Conservation (phyloP, 495 filamentous ascomycete genomes). For the Xylaria curta region DNA sequence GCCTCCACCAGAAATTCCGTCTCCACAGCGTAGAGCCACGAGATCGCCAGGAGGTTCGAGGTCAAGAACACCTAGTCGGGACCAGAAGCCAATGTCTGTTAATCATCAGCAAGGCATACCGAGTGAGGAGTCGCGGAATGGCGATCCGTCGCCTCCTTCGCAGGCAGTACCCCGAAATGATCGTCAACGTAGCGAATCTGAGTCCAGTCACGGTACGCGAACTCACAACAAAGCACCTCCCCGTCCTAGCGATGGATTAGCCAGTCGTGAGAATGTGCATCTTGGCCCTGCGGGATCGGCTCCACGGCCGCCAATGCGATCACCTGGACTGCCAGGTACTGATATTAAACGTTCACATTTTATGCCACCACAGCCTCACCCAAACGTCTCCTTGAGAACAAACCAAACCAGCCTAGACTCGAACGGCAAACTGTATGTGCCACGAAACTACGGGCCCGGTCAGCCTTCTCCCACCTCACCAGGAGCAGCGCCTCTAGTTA, state of each 20-base stretch:
- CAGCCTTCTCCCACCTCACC: conserved; percentile 58
- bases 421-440: conserved; percentile 41
- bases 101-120: conserved; percentile 48
- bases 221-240: conserved; percentile 57
- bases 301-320: conserved; percentile 44
- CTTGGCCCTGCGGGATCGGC: conserved; percentile 37
- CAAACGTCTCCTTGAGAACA: conserved; percentile 36
- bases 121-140: conserved; percentile 42
- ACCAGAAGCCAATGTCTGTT: conserved; percentile 52
- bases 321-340: conserved; percentile 52
- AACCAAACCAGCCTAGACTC: conserved; percentile 36
- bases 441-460: conserved; percentile 42
- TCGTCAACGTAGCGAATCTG: conserved; percentile 67
- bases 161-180: conserved; percentile 43
- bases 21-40: conserved; percentile 37
- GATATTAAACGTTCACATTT: conserved; percentile 52
- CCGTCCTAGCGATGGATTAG: conserved; percentile 47
- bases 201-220: conserved; percentile 56
- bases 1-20: conserved; percentile 31
- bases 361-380: conserved; percentile 58
- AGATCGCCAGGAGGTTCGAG: conserved; percentile 37
- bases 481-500: conserved; percentile 56
- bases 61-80: conserved; percentile 52
- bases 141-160: conserved; percentile 36
- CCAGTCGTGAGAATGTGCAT: conserved; percentile 37